These are phyloP conservation scores for Herpotrichia juniperi DNA, from an alignment of 2,329 filamentous ascomycete species.

Conservation along the genomic window DNA sequence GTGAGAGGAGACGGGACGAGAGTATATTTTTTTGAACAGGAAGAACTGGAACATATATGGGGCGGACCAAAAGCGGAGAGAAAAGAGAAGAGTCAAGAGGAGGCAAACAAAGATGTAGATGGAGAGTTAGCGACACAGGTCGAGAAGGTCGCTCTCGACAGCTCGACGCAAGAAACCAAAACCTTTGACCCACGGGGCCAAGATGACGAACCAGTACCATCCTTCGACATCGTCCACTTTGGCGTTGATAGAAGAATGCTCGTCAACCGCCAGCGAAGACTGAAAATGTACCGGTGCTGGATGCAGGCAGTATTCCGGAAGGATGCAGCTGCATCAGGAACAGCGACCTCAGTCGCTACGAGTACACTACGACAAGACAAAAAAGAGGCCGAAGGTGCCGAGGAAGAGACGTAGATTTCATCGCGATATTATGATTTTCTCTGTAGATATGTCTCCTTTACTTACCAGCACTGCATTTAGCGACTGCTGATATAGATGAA, in stretches of 20 bases:
- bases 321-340: constrained; percentile 32
- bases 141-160: background rate
- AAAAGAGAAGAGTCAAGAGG: constrained; percentile 1
- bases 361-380: constrained; percentile 38
- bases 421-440: too few relatives aligned
- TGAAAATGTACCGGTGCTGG: constrained; percentile 99
- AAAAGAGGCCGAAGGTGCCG: constrained; percentile 1
- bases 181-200: constrained; percentile 17
- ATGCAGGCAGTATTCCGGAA: constrained; percentile 84
- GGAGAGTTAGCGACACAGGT: background rate
- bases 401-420: constrained; percentile 3
- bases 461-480: too few relatives aligned
- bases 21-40: constrained; percentile 95
- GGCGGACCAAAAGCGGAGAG: constrained; percentile 46
- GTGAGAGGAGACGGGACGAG: constrained; percentile 92
- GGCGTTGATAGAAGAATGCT: constrained; percentile 87
- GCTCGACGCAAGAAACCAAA: background rate
- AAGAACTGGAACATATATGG: constrained; percentile 84
- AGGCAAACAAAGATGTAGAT: constrained; percentile 6
- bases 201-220: constrained; percentile 21
- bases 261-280: constrained; percentile 85
- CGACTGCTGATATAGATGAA: too few relatives aligned
- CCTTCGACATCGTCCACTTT: constrained; percentile 75
- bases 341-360: constrained; percentile 37
- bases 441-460: too few relatives aligned